A percentile compares a stretch with the other conserved stretches of the same genome.
Conservation (phyloP, 2,329 filamentous ascomycete species). For the Penicillium sp. region DNA sequence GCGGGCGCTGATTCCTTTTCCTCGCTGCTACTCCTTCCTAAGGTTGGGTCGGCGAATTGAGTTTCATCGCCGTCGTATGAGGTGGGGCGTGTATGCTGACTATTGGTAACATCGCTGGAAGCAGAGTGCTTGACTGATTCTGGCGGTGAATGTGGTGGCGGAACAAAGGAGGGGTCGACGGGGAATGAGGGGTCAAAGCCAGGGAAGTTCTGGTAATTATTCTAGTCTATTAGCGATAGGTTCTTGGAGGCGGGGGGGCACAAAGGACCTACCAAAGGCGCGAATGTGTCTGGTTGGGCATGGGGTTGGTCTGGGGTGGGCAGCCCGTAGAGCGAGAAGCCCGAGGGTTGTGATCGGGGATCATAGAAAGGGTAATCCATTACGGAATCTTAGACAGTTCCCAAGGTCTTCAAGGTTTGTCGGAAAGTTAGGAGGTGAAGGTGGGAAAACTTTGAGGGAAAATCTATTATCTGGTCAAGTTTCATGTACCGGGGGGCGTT, state of each 20-base stretch:
- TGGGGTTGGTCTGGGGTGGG: constrained; percentile 44
- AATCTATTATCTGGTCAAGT: background rate
- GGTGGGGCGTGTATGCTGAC: constrained; percentile 24
- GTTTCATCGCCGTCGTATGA: constrained; percentile 34
- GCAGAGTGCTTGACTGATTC: constrained; percentile 38
- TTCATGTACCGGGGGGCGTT: background rate
- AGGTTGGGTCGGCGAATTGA: constrained; percentile 27
- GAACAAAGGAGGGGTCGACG: constrained; percentile 36
- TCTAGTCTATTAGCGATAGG: constrained; percentile 18
- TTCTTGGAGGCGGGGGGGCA: background rate
- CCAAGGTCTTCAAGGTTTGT: background rate
- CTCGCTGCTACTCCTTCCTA: constrained; percentile 51
- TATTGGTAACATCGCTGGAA: constrained; percentile 28
- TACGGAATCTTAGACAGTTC: background rate
- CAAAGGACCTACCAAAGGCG: background rate
- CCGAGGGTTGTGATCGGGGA: constrained; percentile 39
- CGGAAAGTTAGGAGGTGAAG: background rate
- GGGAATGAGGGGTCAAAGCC: constrained; percentile 42
- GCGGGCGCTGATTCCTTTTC: constrained; percentile 57
- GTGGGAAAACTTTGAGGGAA: background rate
- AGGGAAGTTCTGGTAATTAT: constrained; percentile 39
- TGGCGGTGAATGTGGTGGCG: constrained; percentile 37
- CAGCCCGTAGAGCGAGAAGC: constrained; percentile 52
- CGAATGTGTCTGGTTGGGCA: constrained; percentile 41
- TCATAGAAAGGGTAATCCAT: constrained; percentile 61